Conservation (phyloP, 176 grass and related monocot genomes). For the Phoenix dactylifera region DNA sequence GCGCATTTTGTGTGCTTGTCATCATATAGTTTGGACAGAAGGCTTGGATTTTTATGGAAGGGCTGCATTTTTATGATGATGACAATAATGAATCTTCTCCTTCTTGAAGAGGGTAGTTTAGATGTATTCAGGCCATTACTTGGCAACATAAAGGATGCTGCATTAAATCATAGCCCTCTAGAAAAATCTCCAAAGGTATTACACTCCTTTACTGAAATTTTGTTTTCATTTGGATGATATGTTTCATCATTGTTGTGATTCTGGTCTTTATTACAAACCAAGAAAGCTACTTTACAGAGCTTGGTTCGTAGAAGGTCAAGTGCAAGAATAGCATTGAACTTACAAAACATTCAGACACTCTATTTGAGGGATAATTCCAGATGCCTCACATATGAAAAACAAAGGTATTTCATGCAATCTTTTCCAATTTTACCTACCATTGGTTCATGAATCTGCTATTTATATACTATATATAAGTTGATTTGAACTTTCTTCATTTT, state of each 20-base stretch:
- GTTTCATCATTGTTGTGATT: not conserved
- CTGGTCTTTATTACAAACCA: conserved; percentile 4
- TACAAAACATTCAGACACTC: conserved; percentile 13
- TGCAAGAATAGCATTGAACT: conserved; percentile 19
- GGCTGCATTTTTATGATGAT: conserved; percentile 63
- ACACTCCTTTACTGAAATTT: not conserved
- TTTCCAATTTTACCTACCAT: not conserved
- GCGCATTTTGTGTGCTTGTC: conserved; percentile 48
- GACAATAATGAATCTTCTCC: conserved; percentile 39
- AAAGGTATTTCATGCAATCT: not conserved
- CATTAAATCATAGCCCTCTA: not conserved
- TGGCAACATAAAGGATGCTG: conserved; percentile 16
- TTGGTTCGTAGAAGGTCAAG: conserved; percentile 11
- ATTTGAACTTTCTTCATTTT: not conserved
- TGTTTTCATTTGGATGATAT: not conserved
- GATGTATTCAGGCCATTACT: conserved; percentile 15
- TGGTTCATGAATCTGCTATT: not conserved
- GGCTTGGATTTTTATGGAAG: conserved; percentile 43
- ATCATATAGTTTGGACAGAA: conserved; percentile 27
- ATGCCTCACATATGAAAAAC: not conserved
- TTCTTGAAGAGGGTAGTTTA: conserved; percentile 25
- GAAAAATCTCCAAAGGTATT: conserved; percentile 14
- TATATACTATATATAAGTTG: not conserved
- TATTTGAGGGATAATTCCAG: conserved; percentile 10
- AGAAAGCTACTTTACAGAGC: conserved; percentile 8